These are phyloP conservation scores for Aspergillus fumigatiaffinis DNA, from an alignment of 2,329 filamentous ascomycete genomes.

Conservation along the genomic window DNA sequence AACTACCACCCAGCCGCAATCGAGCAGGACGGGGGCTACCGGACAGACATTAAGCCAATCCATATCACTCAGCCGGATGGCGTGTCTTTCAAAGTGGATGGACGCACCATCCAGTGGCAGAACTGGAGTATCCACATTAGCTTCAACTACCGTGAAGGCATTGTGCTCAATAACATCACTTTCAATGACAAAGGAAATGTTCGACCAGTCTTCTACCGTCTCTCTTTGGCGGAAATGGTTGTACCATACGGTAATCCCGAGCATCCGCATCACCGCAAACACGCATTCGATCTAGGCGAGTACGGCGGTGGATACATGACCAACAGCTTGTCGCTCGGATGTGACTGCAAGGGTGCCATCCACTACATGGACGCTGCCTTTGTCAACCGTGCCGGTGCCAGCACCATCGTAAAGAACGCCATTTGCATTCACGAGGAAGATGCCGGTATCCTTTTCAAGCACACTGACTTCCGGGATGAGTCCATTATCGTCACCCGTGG, in stretches of 20 bases:
- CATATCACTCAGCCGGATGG: constrained; percentile 85
- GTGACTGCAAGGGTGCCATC: constrained; percentile 56
- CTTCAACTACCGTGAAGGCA: constrained; percentile 91
- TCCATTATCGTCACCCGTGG: constrained; percentile 81
- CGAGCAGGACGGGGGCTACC: constrained; percentile 69
- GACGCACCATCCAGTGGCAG: constrained; percentile 77
- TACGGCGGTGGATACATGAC: constrained; percentile 49
- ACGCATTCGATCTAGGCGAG: constrained; percentile 46
- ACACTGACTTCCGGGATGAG: constrained; percentile 88
- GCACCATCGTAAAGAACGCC: constrained; percentile 83
- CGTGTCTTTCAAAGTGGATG: constrained; percentile 76
- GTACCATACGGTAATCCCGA: constrained; percentile 44
- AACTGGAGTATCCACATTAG: constrained; percentile 92
- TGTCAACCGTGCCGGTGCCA: constrained; percentile 70
- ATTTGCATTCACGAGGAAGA: constrained; percentile 97
- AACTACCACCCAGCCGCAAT: constrained; percentile 77
- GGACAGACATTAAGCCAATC: constrained; percentile 77
- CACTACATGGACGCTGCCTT: constrained; percentile 89
- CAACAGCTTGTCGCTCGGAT: constrained; percentile 44
- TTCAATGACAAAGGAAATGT: constrained; percentile 79
- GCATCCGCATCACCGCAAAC: constrained; percentile 47
- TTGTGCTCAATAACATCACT: constrained; percentile 84
- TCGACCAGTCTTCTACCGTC: constrained; percentile 78
- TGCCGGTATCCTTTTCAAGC: constrained; percentile 86
- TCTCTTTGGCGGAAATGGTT: constrained; percentile 89